Evolutionary conservation across 192 early-diverging fungal species (phyloP), one percentile per base, ranked within the genome.

Genomic region (Neocallimastix lanati): DNA sequence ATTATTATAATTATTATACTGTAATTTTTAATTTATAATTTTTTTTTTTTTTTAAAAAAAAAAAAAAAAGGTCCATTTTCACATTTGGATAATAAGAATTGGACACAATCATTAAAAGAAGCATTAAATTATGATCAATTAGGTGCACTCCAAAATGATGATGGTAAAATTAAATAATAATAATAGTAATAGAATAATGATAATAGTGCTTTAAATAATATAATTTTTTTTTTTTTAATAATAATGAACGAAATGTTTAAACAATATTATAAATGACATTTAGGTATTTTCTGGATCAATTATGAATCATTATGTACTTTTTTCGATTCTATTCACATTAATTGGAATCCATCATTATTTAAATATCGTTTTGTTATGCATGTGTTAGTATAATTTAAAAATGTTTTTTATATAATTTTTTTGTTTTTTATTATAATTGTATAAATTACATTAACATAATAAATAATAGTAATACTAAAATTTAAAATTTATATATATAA

Each of bases 281-380:
- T n/a, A n/a, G 86, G 87, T 21, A 90, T 94, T 2, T 96, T 96
- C 81, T 96, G 95, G 94, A 94, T 98, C 28, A 90, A 94, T 79
- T 98, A 88, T 81, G 92, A 91, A 12, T 95, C 94, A 1, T 88
- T 96, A 4, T 91, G 92, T 78, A 79, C 81, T 11, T 84, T 88
- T 35, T 98, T 98, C 82, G 91, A 94, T 79, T 93, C 93, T 13
- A 93, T 95, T 30, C 95, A 98, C 81, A 83, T 96, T 28, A 96
- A 95, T 82, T 96, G 87, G 95, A 94, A 95, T 86, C 92, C 95
- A 12, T 89, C 86, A 35, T 80, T 92, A 50, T 93, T 96, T 79
- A 83, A 82, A 13, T 84, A 93, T 82, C 85, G 88, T 33, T 86
- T 89, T 78, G 89, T 89, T 14, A 81, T 92, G 37, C 95, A 96